Evolutionary conservation across 2,329 filamentous ascomycete genomes (phyloP).

Genomic region (Colletotrichum lupini): DNA sequence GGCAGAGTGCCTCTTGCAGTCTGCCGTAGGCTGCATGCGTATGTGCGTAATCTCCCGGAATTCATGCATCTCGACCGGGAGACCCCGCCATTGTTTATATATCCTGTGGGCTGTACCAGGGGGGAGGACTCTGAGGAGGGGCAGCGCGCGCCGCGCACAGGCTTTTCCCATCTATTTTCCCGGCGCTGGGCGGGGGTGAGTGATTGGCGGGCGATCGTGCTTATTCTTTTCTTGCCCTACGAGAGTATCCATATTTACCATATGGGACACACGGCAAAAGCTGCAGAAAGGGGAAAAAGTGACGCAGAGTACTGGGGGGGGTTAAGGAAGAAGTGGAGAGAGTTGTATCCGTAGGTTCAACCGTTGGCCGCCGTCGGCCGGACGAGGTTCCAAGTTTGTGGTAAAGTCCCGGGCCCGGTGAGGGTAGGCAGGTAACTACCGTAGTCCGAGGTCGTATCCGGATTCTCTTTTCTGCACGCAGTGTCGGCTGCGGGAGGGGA

Average conservation of each 20-base stretch:
- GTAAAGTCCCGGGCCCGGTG: neutral
- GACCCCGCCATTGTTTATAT: conserved; percentile 24
- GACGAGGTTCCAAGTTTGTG: conserved; percentile 1
- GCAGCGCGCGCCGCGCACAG: neutral
- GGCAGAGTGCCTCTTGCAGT: too few species aligned
- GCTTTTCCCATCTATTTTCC: neutral
- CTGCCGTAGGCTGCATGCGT: conserved; percentile 9
- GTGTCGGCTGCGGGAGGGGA: neutral
- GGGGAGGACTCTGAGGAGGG: neutral
- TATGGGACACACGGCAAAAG: too few species aligned
- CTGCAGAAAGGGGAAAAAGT: neutral
- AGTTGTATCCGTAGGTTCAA: too few species aligned
- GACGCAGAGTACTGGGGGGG: conserved; percentile 8
- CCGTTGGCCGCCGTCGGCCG: too few species aligned
- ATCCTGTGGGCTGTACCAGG: too few species aligned
- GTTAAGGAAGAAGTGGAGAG: neutral
- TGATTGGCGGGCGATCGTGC: conserved; percentile 28
- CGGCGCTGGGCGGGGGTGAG: neutral
- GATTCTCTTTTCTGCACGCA: neutral
- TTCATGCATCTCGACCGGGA: conserved; percentile 34
- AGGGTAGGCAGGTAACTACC: too few species aligned
- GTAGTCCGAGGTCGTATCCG: conserved; percentile 18
- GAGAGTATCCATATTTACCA: neutral
- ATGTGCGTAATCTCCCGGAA: conserved; percentile 31
- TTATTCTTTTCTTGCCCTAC: conserved; percentile 31